phyloP scores from a whole-genome alignment of 2,329 filamentous ascomycete species.

The Pseudogymnoascus verrucosus region DNA sequence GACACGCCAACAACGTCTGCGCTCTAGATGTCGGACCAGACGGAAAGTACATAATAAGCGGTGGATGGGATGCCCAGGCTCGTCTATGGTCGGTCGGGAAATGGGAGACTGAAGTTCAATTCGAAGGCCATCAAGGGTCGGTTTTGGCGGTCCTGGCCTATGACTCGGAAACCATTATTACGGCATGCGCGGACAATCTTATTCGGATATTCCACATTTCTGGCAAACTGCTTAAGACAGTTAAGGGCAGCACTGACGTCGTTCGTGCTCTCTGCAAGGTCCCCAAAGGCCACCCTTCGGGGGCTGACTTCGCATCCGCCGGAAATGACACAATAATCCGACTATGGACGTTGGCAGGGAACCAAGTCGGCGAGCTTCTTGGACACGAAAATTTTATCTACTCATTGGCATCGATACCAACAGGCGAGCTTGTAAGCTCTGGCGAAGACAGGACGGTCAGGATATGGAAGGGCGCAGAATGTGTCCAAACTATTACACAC shows the following conservation, averaged over 20 bases:
- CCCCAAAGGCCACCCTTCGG: constrained; percentile 65
- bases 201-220: constrained; percentile 72
- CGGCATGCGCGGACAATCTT: constrained; percentile 83
- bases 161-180: constrained; percentile 72
- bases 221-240: constrained; percentile 55
- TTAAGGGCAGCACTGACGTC: constrained; percentile 69
- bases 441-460: constrained; percentile 91
- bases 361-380: constrained; percentile 66
- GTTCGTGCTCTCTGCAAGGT: constrained; percentile 82
- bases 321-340: constrained; percentile 87
- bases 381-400: constrained; percentile 97
- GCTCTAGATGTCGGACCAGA: constrained; percentile 70
- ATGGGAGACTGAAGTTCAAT: constrained; percentile 68
- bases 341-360: constrained; percentile 75
- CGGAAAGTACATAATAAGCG: constrained; percentile 72
- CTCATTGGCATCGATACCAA: constrained; percentile 66
- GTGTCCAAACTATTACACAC: constrained; percentile 91
- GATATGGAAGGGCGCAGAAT: constrained; percentile 76
- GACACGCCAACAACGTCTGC: constrained; percentile 83
- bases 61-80: constrained; percentile 86
- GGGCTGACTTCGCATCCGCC: constrained; percentile 88
- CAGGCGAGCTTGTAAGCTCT: constrained; percentile 81
- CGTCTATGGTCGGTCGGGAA: constrained; percentile 79
- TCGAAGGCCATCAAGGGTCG: constrained; percentile 70
- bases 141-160: constrained; percentile 91